Percentiles rank a stretch among this genome's conserved stretches.
phyloP scores from a whole-genome alignment of 192 early-diverging fungal genomes.

The Oehlia diaphana region DNA sequence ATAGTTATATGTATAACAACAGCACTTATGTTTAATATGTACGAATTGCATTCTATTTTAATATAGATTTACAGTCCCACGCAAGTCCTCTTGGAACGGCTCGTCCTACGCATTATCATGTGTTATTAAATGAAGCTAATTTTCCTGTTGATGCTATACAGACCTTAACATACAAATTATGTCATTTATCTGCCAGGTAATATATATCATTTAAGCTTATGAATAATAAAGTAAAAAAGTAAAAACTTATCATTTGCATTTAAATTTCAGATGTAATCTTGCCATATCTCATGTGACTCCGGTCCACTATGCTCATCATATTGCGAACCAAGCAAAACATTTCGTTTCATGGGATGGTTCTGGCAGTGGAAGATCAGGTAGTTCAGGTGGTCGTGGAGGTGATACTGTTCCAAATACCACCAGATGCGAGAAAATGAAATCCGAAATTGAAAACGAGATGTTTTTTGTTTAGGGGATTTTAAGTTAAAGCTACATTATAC shows the following conservation, averaged over 20 bases:
- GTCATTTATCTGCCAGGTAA: conserved; percentile 42
- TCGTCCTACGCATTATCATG: conserved; percentile 86
- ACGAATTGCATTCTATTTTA: neutral
- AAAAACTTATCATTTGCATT: conserved; percentile 30
- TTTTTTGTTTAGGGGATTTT: neutral
- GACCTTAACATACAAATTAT: conserved; percentile 80
- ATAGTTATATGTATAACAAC: neutral
- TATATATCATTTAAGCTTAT: neutral
- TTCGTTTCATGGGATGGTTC: neutral
- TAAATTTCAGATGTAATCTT: conserved; percentile 82
- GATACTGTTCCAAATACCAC: neutral
- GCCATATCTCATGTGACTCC: conserved; percentile 66
- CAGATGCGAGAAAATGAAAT: neutral
- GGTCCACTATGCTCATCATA: conserved; percentile 45
- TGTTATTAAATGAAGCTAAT: conserved; percentile 61
- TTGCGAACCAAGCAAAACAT: conserved; percentile 38
- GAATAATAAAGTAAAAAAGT: neutral
- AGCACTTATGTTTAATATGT: neutral
- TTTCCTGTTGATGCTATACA: conserved; percentile 47
- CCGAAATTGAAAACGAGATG: neutral
- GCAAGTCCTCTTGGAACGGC: conserved; percentile 89
- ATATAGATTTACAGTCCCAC: conserved; percentile 72
- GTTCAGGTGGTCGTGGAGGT: conserved; percentile 16
- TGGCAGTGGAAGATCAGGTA: neutral
- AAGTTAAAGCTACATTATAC: too few species aligned